A percentile compares a stretch with the other conserved stretches of the same genome.
These are phyloP conservation scores for Bryoglossum gracile DNA, from an alignment of 495 filamentous ascomycete species.

Conservation along the genomic window DNA sequence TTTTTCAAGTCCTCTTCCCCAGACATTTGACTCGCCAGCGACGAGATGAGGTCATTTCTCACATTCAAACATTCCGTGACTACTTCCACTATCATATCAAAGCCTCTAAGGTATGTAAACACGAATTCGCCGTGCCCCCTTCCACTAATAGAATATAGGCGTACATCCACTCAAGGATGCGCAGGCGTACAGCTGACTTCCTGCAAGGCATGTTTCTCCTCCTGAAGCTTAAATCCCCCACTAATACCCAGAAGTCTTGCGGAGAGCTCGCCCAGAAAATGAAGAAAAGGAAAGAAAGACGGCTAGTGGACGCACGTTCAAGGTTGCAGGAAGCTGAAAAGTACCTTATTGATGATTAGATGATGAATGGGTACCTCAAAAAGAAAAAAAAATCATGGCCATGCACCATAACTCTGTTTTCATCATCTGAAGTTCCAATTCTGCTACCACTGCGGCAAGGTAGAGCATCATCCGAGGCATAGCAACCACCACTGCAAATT, in stretches of 20 bases:
- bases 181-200: constrained; percentile 93
- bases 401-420: too few species aligned
- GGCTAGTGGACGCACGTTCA: constrained; percentile 89
- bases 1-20: constrained; percentile 76
- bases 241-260: constrained; percentile 56
- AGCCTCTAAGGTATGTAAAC: constrained; percentile 71
- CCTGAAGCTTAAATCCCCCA: neutral
- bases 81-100: constrained; percentile 99
- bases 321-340: constrained; percentile 24
- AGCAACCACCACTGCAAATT: too few species aligned
- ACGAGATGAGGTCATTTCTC: constrained; percentile 89
- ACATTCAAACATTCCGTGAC: constrained; percentile 99
- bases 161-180: constrained; percentile 97
- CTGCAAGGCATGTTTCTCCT: constrained; percentile 60
- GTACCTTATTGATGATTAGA: constrained; percentile 1
- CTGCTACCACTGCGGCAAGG: too few species aligned
- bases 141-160: constrained; percentile 43
- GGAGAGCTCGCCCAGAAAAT: constrained; percentile 84
- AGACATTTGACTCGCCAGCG: constrained; percentile 85
- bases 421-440: too few species aligned
- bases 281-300: constrained; percentile 99
- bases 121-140: neutral
- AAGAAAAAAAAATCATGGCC: too few species aligned
- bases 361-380: constrained; percentile 8
- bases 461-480: too few species aligned